These are phyloP conservation scores for Rhodotorula sp. DNA, from an alignment of 1,284 basidiomycete genomes.

Conservation along the genomic window DNA sequence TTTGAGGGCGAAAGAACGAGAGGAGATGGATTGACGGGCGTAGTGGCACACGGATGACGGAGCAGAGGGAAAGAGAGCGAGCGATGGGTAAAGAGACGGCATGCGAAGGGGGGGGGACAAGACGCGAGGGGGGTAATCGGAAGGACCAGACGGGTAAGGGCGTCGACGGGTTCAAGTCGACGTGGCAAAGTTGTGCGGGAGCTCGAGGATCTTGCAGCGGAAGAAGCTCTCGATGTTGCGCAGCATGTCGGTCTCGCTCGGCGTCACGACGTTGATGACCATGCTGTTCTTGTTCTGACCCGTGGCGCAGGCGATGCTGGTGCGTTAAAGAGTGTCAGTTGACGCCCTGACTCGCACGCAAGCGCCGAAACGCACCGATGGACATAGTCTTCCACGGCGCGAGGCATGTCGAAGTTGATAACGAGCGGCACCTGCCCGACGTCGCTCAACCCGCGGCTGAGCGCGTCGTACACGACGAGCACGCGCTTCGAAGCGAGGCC, in stretches of 20 bases:
- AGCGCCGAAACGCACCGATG: conserved; percentile 34
- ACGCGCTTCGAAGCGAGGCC: conserved; percentile 37
- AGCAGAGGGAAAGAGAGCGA: too few relatives aligned
- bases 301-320: conserved; percentile 38
- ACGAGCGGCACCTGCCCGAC: conserved; percentile 44
- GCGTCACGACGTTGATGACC: conserved; percentile 44
- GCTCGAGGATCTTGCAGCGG: conserved; percentile 37
- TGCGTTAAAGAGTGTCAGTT: neutral
- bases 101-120: neutral
- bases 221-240: conserved; percentile 42
- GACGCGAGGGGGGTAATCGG: too few relatives aligned
- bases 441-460: conserved; percentile 39
- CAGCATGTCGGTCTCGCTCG: conserved; percentile 42
- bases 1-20: neutral
- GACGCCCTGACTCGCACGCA: neutral
- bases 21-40: neutral
- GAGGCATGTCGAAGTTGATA: conserved; percentile 46
- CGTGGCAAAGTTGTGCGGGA: conserved; percentile 32
- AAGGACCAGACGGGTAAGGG: neutral
- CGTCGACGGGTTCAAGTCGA: neutral
- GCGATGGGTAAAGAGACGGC: neutral
- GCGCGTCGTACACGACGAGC: conserved; percentile 45
- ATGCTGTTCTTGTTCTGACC: conserved; percentile 36
- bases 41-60: neutral
- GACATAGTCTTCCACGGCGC: conserved; percentile 44